Conservation (phyloP, 352 stramenopile genomes). For the Phytophthora cactorum region DNA sequence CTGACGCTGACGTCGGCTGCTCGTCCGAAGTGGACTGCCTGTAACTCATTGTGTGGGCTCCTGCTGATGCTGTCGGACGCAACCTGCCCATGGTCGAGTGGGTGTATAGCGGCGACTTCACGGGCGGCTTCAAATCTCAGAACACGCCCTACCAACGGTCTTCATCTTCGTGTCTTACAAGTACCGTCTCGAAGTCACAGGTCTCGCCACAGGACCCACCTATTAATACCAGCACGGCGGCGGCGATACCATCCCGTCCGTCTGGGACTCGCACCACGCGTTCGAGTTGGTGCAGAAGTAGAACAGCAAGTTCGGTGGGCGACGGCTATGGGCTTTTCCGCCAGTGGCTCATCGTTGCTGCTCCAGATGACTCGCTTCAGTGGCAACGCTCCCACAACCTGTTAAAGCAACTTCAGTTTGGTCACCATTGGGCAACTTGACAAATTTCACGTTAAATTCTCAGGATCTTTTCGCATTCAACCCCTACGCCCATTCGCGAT, state of each 20-base stretch:
- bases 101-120: slow-evolving; percentile 41
- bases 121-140: slow-evolving; percentile 28
- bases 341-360: slow-evolving; percentile 27
- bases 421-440: too few species aligned
- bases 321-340: slow-evolving; percentile 39
- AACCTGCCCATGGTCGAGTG: slow-evolving; percentile 47
- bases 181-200: slow-evolving; percentile 41
- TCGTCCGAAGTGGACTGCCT: slow-evolving; percentile 5
- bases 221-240: slow-evolving; percentile 34
- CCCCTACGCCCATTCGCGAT: too few species aligned
- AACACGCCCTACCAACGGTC: slow-evolving; percentile 30
- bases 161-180: slow-evolving; percentile 48
- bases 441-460: too few species aligned
- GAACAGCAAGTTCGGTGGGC: slow-evolving; percentile 47
- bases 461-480: too few species aligned
- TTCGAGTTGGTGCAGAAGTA: slow-evolving; percentile 48
- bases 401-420: too few species aligned
- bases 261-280: slow-evolving; percentile 38
- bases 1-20: slow-evolving; percentile 14
- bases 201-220: slow-evolving; percentile 25
- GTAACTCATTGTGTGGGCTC: slow-evolving; percentile 44
- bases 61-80: slow-evolving; percentile 20
- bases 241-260: slow-evolving; percentile 25
- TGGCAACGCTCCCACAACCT: slow-evolving; percentile 17
- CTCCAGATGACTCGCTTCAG: slow-evolving; percentile 41